Evolutionary conservation across 1,284 basidiomycete species (phyloP).

Genomic region (Malassezia psittaci): DNA sequence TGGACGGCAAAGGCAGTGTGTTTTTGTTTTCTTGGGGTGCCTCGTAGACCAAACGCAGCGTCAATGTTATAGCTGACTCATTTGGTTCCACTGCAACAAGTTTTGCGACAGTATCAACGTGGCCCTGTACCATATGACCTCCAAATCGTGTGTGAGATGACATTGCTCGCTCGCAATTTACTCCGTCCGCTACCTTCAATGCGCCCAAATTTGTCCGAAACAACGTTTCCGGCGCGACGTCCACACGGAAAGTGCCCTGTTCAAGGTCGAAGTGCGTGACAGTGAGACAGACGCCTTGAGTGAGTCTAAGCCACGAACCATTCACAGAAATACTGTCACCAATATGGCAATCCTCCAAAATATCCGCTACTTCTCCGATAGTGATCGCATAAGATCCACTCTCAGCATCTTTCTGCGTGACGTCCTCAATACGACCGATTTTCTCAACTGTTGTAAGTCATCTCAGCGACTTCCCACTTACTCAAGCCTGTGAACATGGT

Average conservation of each 20-base stretch:
- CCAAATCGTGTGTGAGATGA: slow-evolving; percentile 81
- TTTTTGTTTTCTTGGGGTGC: slow-evolving; percentile 10
- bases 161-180: slow-evolving; percentile 93
- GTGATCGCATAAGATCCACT: slow-evolving; percentile 67
- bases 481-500: slow-evolving; percentile 38
- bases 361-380: slow-evolving; percentile 62
- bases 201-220: slow-evolving; percentile 69
- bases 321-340: slow-evolving; percentile 91
- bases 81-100: slow-evolving; percentile 57
- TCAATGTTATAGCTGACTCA: slow-evolving; percentile 73
- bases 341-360: slow-evolving; percentile 80
- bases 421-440: slow-evolving; percentile 61
- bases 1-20: slow-evolving; percentile 57
- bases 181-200: slow-evolving; percentile 67
- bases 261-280: slow-evolving; percentile 63
- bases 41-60: slow-evolving; percentile 56
- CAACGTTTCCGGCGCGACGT: slow-evolving; percentile 92
- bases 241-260: slow-evolving; percentile 64
- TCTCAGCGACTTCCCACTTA: slow-evolving; percentile 7
- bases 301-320: slow-evolving; percentile 47
- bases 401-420: slow-evolving; percentile 52
- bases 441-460: slow-evolving; percentile 54
- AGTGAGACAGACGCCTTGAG: slow-evolving; percentile 60
- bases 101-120: slow-evolving; percentile 67
- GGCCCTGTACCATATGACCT: slow-evolving; percentile 81